Conservation (phyloP, 345 rosid species). For the Carallia pectinifolia region DNA sequence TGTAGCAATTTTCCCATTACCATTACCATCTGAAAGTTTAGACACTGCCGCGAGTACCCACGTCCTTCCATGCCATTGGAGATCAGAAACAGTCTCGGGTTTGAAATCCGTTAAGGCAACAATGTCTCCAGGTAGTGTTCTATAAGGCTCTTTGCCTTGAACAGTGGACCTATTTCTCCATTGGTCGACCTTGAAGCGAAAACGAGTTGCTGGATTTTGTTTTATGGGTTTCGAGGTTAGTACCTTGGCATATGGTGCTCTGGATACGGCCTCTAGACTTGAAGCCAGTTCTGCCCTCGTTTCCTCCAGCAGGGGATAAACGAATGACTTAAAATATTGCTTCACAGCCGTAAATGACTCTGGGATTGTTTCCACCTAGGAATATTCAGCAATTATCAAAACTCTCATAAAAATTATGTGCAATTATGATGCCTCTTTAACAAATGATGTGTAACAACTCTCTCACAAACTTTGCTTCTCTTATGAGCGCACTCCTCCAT, state of each 20-base stretch:
- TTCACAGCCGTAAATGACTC: neutral
- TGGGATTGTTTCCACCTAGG: constrained; percentile 1
- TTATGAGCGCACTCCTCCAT: too few relatives aligned
- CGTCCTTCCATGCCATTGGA: constrained; percentile 27
- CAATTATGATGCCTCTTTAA: too few relatives aligned
- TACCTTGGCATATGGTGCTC: constrained; percentile 37
- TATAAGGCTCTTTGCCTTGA: constrained; percentile 34
- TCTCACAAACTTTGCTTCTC: too few relatives aligned
- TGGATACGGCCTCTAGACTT: constrained; percentile 27
- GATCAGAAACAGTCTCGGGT: constrained; percentile 38
- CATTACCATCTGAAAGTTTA: neutral
- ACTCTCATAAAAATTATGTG: too few relatives aligned
- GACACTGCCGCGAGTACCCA: constrained; percentile 32
- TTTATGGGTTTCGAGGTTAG: too few relatives aligned
- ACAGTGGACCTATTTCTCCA: constrained; percentile 40
- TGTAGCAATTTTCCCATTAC: neutral
- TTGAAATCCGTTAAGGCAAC: constrained; percentile 31
- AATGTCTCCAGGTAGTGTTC: constrained; percentile 42
- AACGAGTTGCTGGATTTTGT: too few relatives aligned
- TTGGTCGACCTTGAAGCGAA: constrained; percentile 2
- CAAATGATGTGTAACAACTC: too few relatives aligned
- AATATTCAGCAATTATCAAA: too few relatives aligned
- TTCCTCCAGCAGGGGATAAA: constrained; percentile 45
- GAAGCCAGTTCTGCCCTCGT: constrained; percentile 37
- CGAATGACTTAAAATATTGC: neutral